These are phyloP conservation scores for Penicillium pancosmium DNA, from an alignment of 495 filamentous ascomycete genomes.

Conservation along the genomic window DNA sequence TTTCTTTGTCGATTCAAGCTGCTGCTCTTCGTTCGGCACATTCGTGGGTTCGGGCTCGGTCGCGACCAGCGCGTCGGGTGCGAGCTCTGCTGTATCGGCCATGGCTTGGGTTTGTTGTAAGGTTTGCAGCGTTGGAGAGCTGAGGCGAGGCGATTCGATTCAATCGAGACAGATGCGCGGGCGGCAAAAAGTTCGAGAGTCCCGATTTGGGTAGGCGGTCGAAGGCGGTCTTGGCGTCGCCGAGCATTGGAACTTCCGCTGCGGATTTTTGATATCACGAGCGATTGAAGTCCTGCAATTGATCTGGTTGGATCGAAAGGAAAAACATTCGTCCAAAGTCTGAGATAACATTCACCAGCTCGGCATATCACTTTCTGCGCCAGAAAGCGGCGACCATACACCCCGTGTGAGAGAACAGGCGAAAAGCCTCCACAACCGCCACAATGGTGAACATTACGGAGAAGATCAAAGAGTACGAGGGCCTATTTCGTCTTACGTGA, in stretches of 20 bases:
- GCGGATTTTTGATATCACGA: conserved; percentile 17
- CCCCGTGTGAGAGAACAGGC: conserved; percentile 18
- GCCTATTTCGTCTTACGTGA: background rate
- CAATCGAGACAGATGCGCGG: conserved; percentile 13
- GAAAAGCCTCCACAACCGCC: conserved; percentile 43
- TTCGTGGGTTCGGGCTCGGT: conserved; percentile 25
- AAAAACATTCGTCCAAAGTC: background rate
- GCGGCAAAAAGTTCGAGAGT: conserved; percentile 9
- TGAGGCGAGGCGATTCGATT: background rate
- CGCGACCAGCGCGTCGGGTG: conserved; percentile 27
- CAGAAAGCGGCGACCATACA: background rate
- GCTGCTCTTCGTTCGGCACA: conserved; percentile 22
- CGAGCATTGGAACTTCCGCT: conserved; percentile 6
- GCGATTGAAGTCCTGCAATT: background rate
- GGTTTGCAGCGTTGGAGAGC: conserved; percentile 6
- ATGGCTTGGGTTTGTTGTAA: conserved; percentile 22
- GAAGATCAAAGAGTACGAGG: conserved; percentile 94
- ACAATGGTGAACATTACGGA: conserved; percentile 99
- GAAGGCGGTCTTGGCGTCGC: conserved; percentile 13
- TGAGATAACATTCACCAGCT: background rate
- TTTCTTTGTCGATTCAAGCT: conserved; percentile 41
- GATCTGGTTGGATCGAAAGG: background rate
- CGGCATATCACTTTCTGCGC: background rate
- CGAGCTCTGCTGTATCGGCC: conserved; percentile 36
- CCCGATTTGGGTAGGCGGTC: background rate